Conservation (phyloP, 805 yeast genomes). For the Candida nitratophila region DNA sequence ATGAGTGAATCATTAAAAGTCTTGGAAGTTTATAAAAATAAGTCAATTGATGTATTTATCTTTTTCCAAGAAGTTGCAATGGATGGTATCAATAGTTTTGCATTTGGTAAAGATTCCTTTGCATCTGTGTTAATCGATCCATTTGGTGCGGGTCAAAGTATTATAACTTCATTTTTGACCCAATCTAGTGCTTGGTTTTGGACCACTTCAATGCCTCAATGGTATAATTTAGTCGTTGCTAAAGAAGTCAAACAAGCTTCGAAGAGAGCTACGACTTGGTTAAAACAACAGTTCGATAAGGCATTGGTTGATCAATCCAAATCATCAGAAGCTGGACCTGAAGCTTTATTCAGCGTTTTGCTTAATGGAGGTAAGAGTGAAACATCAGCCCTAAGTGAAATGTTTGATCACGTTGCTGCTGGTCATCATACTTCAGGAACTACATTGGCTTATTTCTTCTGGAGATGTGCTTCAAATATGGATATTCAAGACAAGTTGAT, state of each 20-base stretch:
- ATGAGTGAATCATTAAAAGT: conserved; percentile 22
- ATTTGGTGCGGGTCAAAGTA: conserved; percentile 29
- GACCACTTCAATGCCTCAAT: conserved; percentile 51
- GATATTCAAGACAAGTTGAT: conserved; percentile 40
- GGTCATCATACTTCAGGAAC: conserved; percentile 74
- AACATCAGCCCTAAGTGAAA: conserved; percentile 36
- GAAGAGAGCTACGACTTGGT: conserved; percentile 38
- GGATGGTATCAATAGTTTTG: conserved; percentile 59
- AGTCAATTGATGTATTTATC: conserved; percentile 46
- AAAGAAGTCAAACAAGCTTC: conserved; percentile 31
- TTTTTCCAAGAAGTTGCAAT: conserved; percentile 67
- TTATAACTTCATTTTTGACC: conserved; percentile 37
- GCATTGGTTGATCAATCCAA: conserved; percentile 5
- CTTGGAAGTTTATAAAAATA: conserved; percentile 12
- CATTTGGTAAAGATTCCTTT: conserved; percentile 45
- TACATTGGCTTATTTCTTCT: conserved; percentile 52
- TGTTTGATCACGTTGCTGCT: conserved; percentile 63
- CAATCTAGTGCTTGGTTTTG: conserved; percentile 60
- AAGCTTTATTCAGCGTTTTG: conserved; percentile 19
- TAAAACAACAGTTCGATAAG: conserved; percentile 21
- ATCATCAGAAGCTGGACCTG: conserved; percentile 5
- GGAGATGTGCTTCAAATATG: conserved; percentile 46
- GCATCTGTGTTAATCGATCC: conserved; percentile 35
- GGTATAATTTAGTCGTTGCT: conserved; percentile 44
- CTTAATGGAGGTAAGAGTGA: conserved; percentile 9